These are phyloP conservation scores for Kwoniella europaea DNA, from an alignment of 768 basidiomycete genomes.

Conservation along the genomic window DNA sequence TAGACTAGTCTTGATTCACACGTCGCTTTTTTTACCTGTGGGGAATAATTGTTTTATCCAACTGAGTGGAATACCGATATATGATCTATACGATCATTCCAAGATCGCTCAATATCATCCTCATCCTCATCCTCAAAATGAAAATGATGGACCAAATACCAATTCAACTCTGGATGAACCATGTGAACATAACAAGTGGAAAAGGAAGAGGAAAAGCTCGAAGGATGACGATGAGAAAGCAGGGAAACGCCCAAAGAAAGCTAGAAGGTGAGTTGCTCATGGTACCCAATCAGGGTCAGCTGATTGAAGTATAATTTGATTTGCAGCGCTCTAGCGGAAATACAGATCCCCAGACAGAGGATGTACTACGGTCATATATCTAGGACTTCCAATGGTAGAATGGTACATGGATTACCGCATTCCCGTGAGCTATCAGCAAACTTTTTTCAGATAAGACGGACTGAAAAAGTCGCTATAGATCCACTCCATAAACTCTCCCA, in stretches of 20 bases:
- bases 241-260: background rate
- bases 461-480: slow-evolving; percentile 61
- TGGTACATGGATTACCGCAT: slow-evolving; percentile 35
- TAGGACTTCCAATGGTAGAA: slow-evolving; percentile 13
- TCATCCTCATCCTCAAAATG: background rate
- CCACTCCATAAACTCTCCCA: slow-evolving; percentile 62
- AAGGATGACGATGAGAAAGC: background rate
- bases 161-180: too few relatives aligned
- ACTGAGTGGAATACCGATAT: slow-evolving; percentile 73
- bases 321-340: slow-evolving; percentile 29
- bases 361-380: slow-evolving; percentile 51
- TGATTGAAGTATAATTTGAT: background rate
- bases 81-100: slow-evolving; percentile 59
- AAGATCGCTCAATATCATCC: background rate
- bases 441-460: background rate
- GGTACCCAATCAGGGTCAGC: background rate
- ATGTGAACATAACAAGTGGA: background rate
- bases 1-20: slow-evolving; percentile 75
- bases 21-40: slow-evolving; percentile 74
- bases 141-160: too few relatives aligned
- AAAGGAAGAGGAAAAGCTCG: background rate
- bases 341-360: slow-evolving; percentile 43
- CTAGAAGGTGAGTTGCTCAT: slow-evolving; percentile 9
- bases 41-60: slow-evolving; percentile 87
- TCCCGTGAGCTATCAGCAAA: slow-evolving; percentile 27